Evolutionary conservation across 2,329 filamentous ascomycete species (phyloP), one percentile per base, ranked within the genome.

Genomic region (Lecanicillium sp.): DNA sequence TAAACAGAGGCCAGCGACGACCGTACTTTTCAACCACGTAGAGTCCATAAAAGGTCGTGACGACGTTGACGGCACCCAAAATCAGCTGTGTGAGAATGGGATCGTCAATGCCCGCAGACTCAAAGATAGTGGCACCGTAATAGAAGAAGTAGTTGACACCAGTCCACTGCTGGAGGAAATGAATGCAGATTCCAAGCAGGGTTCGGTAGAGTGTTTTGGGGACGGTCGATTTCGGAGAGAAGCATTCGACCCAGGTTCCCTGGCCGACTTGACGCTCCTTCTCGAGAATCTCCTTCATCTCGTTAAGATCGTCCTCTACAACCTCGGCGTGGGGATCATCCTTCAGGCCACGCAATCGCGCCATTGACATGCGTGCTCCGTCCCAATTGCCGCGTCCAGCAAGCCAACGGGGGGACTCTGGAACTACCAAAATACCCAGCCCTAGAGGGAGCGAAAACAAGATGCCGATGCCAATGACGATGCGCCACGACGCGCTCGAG

Each of bases 81-180:
- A 85, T 84, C 53, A 85, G 75, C 51, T 82, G 78, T 0, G 75
- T 81, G 41, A 76, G 63, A 49, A 80, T 82, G 14, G 75, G 74
- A 56, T 86, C 80, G 2, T 70, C 57, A 33, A 86, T 68, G 43
- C 80, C 81, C 3, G 81, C 77, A 1, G 78, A 73, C 39, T 70
- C 43, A 57, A 88, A 87, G 51, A 87, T 74, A 9, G 73, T 75
- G 8, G 75, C 74, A n/a, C 73, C 73, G 51, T 83, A 85, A 58
- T 78, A 78, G 51, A 77, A 74, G 55, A 76, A 77, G 56, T 73
- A 78, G 56, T 75, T 76, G 38, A 73, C 48, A 57, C 60, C 80
- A 0, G 78, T 83, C 43, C 83, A 71, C 51, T 85, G 82, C 57
- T 85, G 81, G 5, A 83, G 60, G 44, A 76, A 75, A 46, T 84